A percentile compares a stretch with the other conserved stretches of the same genome.
Conservation (phyloP, 225 moss, liverwort and hornwort species). For the Sphagnum tenellum region DNA sequence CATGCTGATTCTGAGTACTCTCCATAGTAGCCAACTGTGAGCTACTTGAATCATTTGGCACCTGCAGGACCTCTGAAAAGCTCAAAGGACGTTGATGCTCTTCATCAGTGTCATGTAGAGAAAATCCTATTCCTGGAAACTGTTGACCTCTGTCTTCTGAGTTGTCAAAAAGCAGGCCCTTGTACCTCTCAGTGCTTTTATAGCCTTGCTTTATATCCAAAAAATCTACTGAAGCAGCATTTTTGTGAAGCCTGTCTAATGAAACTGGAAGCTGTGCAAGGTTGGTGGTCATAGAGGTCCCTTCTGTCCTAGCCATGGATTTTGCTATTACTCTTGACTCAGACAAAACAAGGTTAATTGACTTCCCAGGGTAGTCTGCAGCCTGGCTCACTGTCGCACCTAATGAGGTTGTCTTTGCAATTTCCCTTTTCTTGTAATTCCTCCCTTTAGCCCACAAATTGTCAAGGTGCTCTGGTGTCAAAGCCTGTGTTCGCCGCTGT, state of each 20-base stretch:
- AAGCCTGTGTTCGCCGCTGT: slow-evolving; percentile 35
- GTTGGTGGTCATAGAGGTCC: slow-evolving; percentile 11
- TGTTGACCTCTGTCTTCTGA: slow-evolving; percentile 26
- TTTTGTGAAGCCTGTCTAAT: slow-evolving; percentile 2
- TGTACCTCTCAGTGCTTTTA: slow-evolving; percentile 25
- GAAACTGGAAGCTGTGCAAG: slow-evolving; percentile 16
- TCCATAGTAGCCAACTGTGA: too few relatives aligned
- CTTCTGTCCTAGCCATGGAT: slow-evolving; percentile 12
- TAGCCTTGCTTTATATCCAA: slow-evolving; percentile 4
- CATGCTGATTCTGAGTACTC: too few relatives aligned
- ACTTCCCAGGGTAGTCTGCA: slow-evolving; percentile 9
- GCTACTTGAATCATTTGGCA: not conserved
- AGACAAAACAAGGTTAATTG: not conserved
- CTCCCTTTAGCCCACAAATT: slow-evolving; percentile 49
- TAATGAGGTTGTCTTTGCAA: slow-evolving; percentile 6
- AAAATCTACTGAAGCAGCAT: not conserved
- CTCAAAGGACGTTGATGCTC: slow-evolving; percentile 4
- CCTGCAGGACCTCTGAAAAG: slow-evolving; percentile 3
- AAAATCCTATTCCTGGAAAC: slow-evolving; percentile 39
- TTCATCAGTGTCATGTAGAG: slow-evolving; percentile 7
- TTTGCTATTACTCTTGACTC: slow-evolving; percentile 9
- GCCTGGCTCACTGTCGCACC: slow-evolving; percentile 8
- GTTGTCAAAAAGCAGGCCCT: slow-evolving; percentile 33
- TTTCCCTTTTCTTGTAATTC: slow-evolving; percentile 39
- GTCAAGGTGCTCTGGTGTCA: slow-evolving; percentile 53